Percentiles rank a stretch among this genome's conserved stretches.
These are phyloP conservation scores for Zea luxurians DNA, from an alignment of 176 grass and related monocot genomes.

Conservation along the genomic window DNA sequence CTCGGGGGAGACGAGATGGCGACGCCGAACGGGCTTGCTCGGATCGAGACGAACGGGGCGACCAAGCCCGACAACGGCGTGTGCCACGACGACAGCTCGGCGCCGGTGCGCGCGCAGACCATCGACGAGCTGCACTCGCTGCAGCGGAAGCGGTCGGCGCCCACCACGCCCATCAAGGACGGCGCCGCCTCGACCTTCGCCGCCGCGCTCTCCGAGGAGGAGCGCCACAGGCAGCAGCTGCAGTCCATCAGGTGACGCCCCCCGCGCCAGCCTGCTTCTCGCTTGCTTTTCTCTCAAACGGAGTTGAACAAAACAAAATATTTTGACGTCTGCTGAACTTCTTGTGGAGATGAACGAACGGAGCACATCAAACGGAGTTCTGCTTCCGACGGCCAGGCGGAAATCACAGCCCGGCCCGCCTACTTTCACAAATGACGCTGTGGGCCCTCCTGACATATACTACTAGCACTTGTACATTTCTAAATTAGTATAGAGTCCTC, in stretches of 20 bases:
- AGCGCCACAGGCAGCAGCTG: constrained; percentile 63
- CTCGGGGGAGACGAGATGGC: constrained; percentile 24
- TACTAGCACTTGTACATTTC: background rate
- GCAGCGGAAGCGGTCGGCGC: constrained; percentile 74
- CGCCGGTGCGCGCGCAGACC: constrained; percentile 83
- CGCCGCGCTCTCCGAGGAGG: constrained; percentile 59
- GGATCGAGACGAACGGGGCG: constrained; percentile 69
- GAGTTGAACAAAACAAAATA: background rate
- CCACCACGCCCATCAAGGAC: constrained; percentile 75
- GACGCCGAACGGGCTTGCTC: constrained; percentile 55
- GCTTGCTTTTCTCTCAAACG: background rate
- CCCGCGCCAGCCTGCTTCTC: background rate
- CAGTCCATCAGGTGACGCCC: constrained; percentile 78
- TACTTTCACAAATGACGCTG: background rate
- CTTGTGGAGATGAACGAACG: constrained; percentile 9
- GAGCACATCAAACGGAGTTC: background rate
- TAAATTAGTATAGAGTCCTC: background rate
- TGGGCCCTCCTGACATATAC: background rate
- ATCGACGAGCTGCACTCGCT: constrained; percentile 97
- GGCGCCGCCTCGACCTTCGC: constrained; percentile 45
- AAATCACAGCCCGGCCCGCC: background rate
- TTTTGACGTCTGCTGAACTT: background rate
- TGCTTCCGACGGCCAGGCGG: constrained; percentile 16
- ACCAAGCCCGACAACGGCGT: constrained; percentile 70
- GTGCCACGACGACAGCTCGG: constrained; percentile 91